Evolutionary conservation across 352 stramenopile species (phyloP), one percentile per base, ranked within the genome.

Genomic region (Phytophthora tubulina): DNA sequence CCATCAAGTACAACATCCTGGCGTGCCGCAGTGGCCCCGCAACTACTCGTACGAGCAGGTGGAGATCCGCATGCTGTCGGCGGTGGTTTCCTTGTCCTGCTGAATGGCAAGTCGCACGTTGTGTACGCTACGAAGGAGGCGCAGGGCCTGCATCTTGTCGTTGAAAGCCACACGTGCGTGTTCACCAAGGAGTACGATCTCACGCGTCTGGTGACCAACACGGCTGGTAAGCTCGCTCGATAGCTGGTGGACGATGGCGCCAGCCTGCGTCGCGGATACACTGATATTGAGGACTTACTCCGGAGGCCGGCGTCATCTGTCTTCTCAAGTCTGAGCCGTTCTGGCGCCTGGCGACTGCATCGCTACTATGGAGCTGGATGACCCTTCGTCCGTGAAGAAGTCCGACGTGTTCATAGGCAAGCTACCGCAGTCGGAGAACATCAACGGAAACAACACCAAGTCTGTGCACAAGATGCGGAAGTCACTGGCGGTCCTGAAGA

Each of bases 161-260:
- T 99, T 39, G 98, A 99, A 74, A 94, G 95, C 53, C 87, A 91
- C 63, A 99, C 95, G 58, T 98, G 98, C 63, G 86, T 99, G 38
- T 99, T 99, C 85, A 99, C 97, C 6, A 98, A 99, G 64, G 98
- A 99, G 79, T 99, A 99, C 80, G 98, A 99, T 78, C 98, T 98
- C 21, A 98, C 98, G 6, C 97, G 96, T 38, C 89, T 99, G 5
- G 89, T 97, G 53, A 99, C 97, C 32, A 98, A 99, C 82, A 98
- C 99, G 54, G 97, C 97, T 2, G 98, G 98, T 49, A 99, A 99
- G 84, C 86, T 99, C 10, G 97, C 98, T n/a, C 97, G 98, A 44
- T 99, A 99, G 77, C 85, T 99, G n/a, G 97, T 99, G 31, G 85
- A 97, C 35, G 96, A 99, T 72, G 97, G 98, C 27, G 87, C 96